A percentile compares a stretch with the other conserved stretches of the same genome.
Evolutionary conservation across 192 early-diverging fungal species (phyloP).

Genomic region (Coemansia javaensis): DNA sequence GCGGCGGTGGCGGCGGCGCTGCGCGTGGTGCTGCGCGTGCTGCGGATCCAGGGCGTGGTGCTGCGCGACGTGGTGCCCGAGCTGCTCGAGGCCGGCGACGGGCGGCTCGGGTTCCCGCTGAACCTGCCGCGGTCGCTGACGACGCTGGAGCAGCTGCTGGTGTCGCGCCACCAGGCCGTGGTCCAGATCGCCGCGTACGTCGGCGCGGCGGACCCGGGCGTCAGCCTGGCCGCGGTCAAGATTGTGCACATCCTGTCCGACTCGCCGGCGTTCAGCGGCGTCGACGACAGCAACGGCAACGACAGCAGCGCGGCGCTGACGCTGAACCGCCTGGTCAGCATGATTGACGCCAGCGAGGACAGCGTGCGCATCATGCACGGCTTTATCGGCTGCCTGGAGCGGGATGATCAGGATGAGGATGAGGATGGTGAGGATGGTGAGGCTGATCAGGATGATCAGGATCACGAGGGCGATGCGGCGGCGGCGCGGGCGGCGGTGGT

Average conservation of each 20-base stretch:
- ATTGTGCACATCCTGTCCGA: constrained; percentile 69
- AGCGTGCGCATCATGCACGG: constrained; percentile 70
- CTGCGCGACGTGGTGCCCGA: constrained; percentile 60
- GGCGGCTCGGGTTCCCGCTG: constrained; percentile 48
- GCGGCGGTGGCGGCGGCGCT: constrained; percentile 43
- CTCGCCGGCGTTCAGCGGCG: constrained; percentile 61
- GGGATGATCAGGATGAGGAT: too few species aligned
- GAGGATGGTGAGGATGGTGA: too few species aligned
- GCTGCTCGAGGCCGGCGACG: constrained; percentile 45
- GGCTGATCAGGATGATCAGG: too few species aligned
- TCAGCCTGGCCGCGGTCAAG: constrained; percentile 67
- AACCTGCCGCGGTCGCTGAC: constrained; percentile 55
- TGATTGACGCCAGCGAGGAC: constrained; percentile 60
- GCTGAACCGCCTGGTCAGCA: constrained; percentile 68
- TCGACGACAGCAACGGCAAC: constrained; percentile 44
- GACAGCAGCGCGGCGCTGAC: constrained; percentile 48
- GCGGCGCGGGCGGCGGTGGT: constrained; percentile 75
- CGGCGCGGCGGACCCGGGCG: constrained; percentile 60
- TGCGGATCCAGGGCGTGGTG: constrained; percentile 74
- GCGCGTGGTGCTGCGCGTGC: constrained; percentile 59
- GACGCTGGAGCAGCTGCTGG: constrained; percentile 74
- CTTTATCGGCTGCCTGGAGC: constrained; percentile 70
- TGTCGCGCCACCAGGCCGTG: constrained; percentile 63
- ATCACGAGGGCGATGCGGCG: constrained; percentile 24
- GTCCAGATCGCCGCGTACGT: constrained; percentile 70